Evolutionary conservation across 1,284 basidiomycete genomes (phyloP), one percentile per base, ranked within the genome.

Genomic region (Ganoderma lingzhi): DNA sequence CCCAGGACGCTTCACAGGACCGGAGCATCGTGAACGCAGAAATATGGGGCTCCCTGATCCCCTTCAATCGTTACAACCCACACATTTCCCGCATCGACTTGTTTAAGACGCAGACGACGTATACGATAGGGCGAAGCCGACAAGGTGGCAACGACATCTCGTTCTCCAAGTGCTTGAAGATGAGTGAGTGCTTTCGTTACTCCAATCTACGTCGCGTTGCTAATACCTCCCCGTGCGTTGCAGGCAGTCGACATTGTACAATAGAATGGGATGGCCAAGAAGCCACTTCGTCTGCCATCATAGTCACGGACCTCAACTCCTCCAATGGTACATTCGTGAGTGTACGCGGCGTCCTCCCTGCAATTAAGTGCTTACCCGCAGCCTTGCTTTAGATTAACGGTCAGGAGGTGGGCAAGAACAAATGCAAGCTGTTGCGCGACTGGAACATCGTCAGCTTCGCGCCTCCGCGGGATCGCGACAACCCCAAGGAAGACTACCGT

Each of bases 291-390:
- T 85, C 88, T 0, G 84, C 86, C 6, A 88, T 96, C 6, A 84
- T 84, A 48, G 85, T 96, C 14, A 82, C 84, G 14, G 95, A 97
- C 80, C 79, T 80, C 59, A 56, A 41, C 8, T 95, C 93, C 17
- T 93, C 91, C 65, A 97, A 97, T n/a, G 72, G 95, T 0, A 96
- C 95, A 9, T 96, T 87, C 81, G 94, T 95, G 81, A 78, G 93
- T 84, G 2, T 14, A 15, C 14, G 2, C 6, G 5, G 19, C 17
- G 1, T n/a, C 30, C 6, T n/a, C n/a, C 12, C 5, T 17, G 28
- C 2, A 6, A 45, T 28, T 23, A 14, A 30, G 41, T 17, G 28
- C 8, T 30, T 1, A 23, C 30, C 2, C 44, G 6, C 53, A 14
- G 15, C n/a, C 53, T 30, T 6, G 5, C 23, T 23, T 23, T 32